phyloP scores from a whole-genome alignment of 768 basidiomycete species.

The Lactarius hengduanensis region DNA sequence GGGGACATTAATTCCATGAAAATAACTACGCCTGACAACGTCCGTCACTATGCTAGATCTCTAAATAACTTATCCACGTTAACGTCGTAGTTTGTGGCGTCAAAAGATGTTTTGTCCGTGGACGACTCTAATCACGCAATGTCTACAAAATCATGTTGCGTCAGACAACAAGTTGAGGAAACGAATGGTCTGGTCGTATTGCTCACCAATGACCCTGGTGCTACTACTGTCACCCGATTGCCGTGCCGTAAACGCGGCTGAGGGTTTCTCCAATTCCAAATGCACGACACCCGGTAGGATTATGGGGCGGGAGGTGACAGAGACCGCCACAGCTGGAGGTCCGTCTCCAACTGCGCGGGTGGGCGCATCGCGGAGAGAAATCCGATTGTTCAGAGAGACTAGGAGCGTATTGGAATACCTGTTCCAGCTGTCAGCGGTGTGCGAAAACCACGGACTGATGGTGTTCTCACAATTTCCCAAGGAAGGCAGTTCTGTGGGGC shows the following conservation, averaged over 20 bases:
- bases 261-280: neutral
- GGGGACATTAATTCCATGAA: neutral
- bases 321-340: neutral
- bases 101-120: neutral
- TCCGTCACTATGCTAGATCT: neutral
- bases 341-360: neutral
- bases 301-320: neutral
- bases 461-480: slow-evolving; percentile 15
- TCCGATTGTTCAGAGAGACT: slow-evolving; percentile 19
- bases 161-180: neutral
- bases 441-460: neutral
- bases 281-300: neutral
- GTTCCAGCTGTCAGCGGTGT: neutral
- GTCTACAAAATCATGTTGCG: neutral
- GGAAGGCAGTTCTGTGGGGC: neutral
- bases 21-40: neutral
- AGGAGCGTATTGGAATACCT: slow-evolving; percentile 23
- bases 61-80: neutral
- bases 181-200: neutral
- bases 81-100: neutral
- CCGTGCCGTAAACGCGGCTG: neutral
- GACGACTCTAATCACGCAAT: neutral
- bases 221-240: neutral
- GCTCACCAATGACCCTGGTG: neutral
- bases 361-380: slow-evolving; percentile 8